Evolutionary conservation across 768 basidiomycete genomes (phyloP).

Genomic region (Amanita jacksonii): DNA sequence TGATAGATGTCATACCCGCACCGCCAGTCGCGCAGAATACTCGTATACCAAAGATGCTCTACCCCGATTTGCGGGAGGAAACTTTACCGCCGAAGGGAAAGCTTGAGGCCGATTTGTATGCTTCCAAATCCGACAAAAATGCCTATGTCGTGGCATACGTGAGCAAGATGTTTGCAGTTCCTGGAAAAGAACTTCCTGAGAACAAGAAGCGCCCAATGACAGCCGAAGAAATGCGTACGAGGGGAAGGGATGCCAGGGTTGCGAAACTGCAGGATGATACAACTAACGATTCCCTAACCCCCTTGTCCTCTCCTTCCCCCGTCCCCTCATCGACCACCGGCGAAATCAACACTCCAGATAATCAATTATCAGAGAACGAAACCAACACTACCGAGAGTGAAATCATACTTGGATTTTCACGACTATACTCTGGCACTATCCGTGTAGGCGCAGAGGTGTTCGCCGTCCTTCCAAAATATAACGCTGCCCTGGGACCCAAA

Average conservation of each 20-base stretch:
- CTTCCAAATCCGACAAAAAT: constrained; percentile 46
- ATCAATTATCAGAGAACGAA: constrained; percentile 16
- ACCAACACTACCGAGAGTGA: constrained; percentile 34
- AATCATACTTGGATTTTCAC: constrained; percentile 82
- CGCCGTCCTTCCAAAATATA: constrained; percentile 85
- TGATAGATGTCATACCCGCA: constrained; percentile 90
- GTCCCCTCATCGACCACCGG: constrained; percentile 9
- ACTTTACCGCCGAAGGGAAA: constrained; percentile 59
- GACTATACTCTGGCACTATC: constrained; percentile 87
- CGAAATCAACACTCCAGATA: constrained; percentile 9
- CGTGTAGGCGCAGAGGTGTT: constrained; percentile 52
- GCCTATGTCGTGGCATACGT: constrained; percentile 78
- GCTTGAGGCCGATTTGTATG: constrained; percentile 77
- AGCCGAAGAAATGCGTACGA: constrained; percentile 73
- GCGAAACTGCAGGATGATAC: constrained; percentile 19
- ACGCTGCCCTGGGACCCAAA: constrained; percentile 44
- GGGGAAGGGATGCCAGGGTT: constrained; percentile 46
- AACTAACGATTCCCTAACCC: constrained; percentile 5
- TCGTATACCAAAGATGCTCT: constrained; percentile 86
- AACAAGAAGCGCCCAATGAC: constrained; percentile 69
- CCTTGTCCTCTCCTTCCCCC: not conserved
- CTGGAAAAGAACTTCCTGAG: constrained; percentile 74
- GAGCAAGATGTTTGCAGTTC: constrained; percentile 97
- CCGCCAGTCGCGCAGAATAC: constrained; percentile 73
- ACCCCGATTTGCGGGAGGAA: constrained; percentile 63